These are phyloP conservation scores for Paspalum vaginatum DNA, from an alignment of 176 grass and related monocot genomes.

Conservation along the genomic window DNA sequence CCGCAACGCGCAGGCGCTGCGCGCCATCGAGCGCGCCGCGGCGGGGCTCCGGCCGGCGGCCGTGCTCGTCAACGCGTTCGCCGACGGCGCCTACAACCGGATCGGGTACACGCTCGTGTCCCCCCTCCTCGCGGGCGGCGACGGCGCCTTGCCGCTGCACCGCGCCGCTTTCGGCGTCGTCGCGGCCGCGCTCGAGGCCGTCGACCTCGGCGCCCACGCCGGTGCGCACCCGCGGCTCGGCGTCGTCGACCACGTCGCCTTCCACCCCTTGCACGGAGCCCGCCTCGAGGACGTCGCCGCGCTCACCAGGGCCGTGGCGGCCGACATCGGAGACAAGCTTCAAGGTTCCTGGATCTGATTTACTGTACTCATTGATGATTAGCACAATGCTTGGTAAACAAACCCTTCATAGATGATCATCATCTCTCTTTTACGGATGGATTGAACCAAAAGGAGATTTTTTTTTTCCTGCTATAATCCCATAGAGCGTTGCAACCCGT, in stretches of 20 bases:
- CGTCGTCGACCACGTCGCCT: slow-evolving; percentile 76
- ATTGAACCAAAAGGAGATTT: no score
- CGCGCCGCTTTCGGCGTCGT: slow-evolving; percentile 63
- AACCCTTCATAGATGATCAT: no score
- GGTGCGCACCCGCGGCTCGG: slow-evolving; percentile 79
- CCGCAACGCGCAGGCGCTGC: slow-evolving; percentile 51
- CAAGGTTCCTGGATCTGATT: slow-evolving; percentile 40
- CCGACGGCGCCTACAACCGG: slow-evolving; percentile 76
- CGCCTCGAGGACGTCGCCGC: slow-evolving; percentile 51
- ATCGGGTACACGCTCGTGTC: slow-evolving; percentile 84
- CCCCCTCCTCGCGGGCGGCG: slow-evolving; percentile 20
- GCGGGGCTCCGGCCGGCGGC: slow-evolving; percentile 50
- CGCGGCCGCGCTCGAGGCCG: slow-evolving; percentile 51
- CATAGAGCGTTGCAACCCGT: no score
- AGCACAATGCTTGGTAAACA: no score
- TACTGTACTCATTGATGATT: no score
- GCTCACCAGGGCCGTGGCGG: slow-evolving; percentile 52
- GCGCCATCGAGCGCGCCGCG: slow-evolving; percentile 71
- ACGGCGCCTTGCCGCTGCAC: neutral
- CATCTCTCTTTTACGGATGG: no score
- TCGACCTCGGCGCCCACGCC: slow-evolving; percentile 59
- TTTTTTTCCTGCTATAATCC: no score
- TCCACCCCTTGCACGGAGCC: slow-evolving; percentile 62
- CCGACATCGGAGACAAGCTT: slow-evolving; percentile 57
- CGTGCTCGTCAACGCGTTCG: slow-evolving; percentile 56